Evolutionary conservation across 2,329 filamentous ascomycete genomes (phyloP).

Genomic region (Pseudocercospora eumusae): DNA sequence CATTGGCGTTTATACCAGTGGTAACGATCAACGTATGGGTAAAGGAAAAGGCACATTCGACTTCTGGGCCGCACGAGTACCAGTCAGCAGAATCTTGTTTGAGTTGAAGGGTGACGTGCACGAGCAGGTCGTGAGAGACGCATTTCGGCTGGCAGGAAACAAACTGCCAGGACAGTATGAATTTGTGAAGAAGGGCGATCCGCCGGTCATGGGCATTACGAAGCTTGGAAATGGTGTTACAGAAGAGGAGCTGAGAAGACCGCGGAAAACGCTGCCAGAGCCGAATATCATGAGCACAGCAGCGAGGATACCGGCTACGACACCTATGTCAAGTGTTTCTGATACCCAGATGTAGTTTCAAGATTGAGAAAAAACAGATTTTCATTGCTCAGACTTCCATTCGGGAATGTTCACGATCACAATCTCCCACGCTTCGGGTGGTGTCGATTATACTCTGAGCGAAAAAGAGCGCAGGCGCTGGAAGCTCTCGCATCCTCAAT

Average conservation of each 20-base stretch:
- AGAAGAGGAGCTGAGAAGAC: conserved; percentile 77
- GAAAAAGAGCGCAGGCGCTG: no score
- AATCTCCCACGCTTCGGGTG: no score
- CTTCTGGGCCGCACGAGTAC: conserved; percentile 88
- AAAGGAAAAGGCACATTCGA: conserved; percentile 98
- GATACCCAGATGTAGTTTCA: neutral
- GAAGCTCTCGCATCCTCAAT: no score
- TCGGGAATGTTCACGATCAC: neutral
- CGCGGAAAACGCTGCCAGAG: conserved; percentile 47
- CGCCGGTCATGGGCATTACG: conserved; percentile 87
- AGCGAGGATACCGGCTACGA: conserved; percentile 33
- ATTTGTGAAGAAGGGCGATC: conserved; percentile 89
- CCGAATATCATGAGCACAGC: conserved; percentile 35
- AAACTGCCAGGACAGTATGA: conserved; percentile 92
- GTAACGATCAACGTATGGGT: conserved; percentile 98
- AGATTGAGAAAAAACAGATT: neutral
- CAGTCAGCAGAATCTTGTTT: conserved; percentile 88
- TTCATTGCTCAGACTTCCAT: neutral
- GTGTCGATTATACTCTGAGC: no score
- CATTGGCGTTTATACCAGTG: conserved; percentile 91
- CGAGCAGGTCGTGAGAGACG: conserved; percentile 91
- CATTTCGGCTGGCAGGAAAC: conserved; percentile 88
- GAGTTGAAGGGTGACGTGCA: conserved; percentile 90
- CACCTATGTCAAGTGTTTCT: conserved; percentile 15
- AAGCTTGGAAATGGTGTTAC: conserved; percentile 81